Evolutionary conservation across 2,329 filamentous ascomycete genomes (phyloP), one percentile per base, ranked within the genome.

Genomic region (Trichoderma breve): DNA sequence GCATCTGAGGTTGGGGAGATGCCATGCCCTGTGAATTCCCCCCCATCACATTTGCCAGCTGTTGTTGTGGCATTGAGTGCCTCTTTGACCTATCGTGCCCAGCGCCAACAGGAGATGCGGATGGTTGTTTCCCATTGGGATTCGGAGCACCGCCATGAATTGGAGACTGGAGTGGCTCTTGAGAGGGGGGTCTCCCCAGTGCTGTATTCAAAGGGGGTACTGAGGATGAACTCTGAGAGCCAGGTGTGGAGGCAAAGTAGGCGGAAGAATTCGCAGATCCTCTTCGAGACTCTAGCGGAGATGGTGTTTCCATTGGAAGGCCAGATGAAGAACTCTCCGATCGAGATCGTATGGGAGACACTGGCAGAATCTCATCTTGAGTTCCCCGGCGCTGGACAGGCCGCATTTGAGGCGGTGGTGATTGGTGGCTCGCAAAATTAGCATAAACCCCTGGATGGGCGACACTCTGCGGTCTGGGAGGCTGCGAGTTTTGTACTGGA

Each of bases 321-420:
- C 57, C 61, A 1, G 74, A 76, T 2, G 74, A 73, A 26, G 71
- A 64, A 26, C 75, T 74, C 43, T 74, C 71, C 0, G 71, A 70
- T 32, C 75, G 71, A 18, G 72, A 47, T 9, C 71, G 71, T 15
- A 71, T 47, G 9, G 74, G 72, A 18, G 72, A 74, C 21, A 74
- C 67, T 26, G 72, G 73, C 24, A 74, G 60, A 9, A 60, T 60
- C 57, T 73, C 70, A 21, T 70, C 69, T 36, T 69, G 65, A 11
- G 55, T 73, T 14, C 71, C 70, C 12, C 55, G 70, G 7, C 71
- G 70, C 24, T 70, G 70, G 18, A 68, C 26, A 12, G 39, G 66
- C 63, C 63, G 63, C 11, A 58, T 36, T 21, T 70, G 71, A 8
- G 62, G 43, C 12, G 61, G 66, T 4, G 36, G 39, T 2, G 63